Conservation (phyloP, 306 rosid species). For the Sindora glabra region DNA sequence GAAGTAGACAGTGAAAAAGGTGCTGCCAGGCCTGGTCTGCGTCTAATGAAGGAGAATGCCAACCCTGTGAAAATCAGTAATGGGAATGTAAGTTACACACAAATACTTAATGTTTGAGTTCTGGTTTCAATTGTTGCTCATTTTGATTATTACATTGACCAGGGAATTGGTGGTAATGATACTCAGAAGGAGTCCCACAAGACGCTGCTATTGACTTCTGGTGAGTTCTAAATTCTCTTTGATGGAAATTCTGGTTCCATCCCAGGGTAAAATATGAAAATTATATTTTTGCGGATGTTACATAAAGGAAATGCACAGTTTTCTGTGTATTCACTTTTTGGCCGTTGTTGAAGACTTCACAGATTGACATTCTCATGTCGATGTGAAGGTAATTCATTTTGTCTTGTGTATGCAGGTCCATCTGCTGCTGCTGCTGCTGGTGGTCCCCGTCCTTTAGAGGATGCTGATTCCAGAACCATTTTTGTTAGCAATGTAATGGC, state of each 20-base stretch:
- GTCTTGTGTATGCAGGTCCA: slow-evolving; percentile 37
- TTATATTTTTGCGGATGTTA: not conserved
- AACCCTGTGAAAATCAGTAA: slow-evolving; percentile 29
- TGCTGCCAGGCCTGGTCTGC: slow-evolving; percentile 36
- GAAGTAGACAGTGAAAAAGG: slow-evolving; percentile 29
- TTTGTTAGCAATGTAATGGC: slow-evolving; percentile 81
- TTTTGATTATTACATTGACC: slow-evolving; percentile 13
- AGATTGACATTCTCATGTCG: not conserved
- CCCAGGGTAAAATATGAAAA: not conserved
- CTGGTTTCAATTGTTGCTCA: not conserved
- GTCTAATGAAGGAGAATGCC: slow-evolving; percentile 32
- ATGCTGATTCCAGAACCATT: slow-evolving; percentile 80
- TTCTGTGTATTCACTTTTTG: not conserved
- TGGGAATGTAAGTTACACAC: slow-evolving; percentile 53
- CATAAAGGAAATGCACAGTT: not conserved
- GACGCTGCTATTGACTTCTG: slow-evolving; percentile 36
- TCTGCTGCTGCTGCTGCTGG: slow-evolving; percentile 36
- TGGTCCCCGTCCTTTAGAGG: slow-evolving; percentile 75
- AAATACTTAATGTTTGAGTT: no score
- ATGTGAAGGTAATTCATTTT: not conserved
- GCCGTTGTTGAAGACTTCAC: not conserved
- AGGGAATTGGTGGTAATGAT: slow-evolving; percentile 41
- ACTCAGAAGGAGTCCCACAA: slow-evolving; percentile 44
- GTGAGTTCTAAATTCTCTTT: slow-evolving; percentile 34
- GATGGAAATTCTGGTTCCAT: not conserved